Conservation (phyloP, 805 yeast genomes). For the Tetrapisispora pingtungensis region DNA sequence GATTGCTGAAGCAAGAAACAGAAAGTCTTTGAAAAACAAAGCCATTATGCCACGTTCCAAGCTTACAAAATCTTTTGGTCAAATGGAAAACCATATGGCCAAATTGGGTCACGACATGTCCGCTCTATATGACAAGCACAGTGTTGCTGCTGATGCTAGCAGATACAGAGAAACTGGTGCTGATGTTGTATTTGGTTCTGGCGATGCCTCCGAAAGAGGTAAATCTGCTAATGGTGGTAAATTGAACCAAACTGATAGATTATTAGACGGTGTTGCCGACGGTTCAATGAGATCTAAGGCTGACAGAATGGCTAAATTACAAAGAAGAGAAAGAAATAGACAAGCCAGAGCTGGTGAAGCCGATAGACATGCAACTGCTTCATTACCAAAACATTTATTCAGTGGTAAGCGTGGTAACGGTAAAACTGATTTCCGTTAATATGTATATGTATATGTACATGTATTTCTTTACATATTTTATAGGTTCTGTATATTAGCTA, state of each 20-base stretch:
- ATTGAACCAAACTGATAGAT: conserved; percentile 61
- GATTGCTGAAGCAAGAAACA: conserved; percentile 78
- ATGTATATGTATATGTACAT: background rate
- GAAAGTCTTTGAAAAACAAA: conserved; percentile 78
- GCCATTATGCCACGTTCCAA: conserved; percentile 89
- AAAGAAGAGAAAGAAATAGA: conserved; percentile 90
- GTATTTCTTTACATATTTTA: background rate
- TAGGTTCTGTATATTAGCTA: conserved; percentile 2
- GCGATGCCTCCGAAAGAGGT: conserved; percentile 22
- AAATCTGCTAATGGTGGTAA: conserved; percentile 31
- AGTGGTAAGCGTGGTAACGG: conserved; percentile 96
- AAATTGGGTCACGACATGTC: conserved; percentile 80
- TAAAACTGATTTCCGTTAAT: conserved; percentile 79
- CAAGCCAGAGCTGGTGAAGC: conserved; percentile 90
- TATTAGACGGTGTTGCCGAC: conserved; percentile 77
- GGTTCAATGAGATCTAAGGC: conserved; percentile 75
- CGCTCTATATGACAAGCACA: conserved; percentile 47
- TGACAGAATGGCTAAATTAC: conserved; percentile 75
- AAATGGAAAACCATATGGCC: conserved; percentile 85
- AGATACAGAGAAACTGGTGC: conserved; percentile 53
- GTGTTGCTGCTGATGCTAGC: conserved; percentile 30
- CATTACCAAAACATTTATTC: conserved; percentile 88
- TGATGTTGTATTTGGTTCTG: conserved; percentile 57
- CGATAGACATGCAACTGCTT: conserved; percentile 80
- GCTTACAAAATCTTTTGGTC: conserved; percentile 57